These are phyloP conservation scores for Aphanomyces stellatus DNA, from an alignment of 352 stramenopile species.

Conservation along the genomic window DNA sequence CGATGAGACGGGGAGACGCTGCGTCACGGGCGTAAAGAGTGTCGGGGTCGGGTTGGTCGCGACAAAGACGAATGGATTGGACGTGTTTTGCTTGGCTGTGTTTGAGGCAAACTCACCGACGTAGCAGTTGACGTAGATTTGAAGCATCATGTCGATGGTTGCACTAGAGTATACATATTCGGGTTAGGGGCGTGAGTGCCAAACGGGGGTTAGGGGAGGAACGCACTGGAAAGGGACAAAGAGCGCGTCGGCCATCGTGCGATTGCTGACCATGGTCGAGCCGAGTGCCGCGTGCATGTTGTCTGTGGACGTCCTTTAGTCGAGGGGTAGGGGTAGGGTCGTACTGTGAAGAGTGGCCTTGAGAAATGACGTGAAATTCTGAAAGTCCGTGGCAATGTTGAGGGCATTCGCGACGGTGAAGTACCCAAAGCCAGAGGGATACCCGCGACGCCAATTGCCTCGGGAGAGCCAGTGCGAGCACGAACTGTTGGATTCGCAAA, in stretches of 20 bases:
- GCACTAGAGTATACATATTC: not conserved
- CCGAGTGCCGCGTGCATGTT: conserved; percentile 14
- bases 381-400: conserved; percentile 17
- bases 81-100: not conserved
- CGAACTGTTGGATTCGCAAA: conserved; percentile 37
- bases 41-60: not conserved
- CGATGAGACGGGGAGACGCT: not conserved
- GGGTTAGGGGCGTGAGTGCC: not conserved
- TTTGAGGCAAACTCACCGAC: not conserved
- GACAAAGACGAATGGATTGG: not conserved
- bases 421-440: conserved; percentile 57
- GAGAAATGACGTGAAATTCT: conserved; percentile 4
- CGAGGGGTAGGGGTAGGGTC: not conserved
- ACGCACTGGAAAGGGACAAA: conserved; percentile 14
- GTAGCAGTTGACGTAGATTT: conserved; percentile 20
- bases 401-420: conserved; percentile 29
- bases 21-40: not conserved
- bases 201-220: not conserved
- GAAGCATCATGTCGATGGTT: conserved; percentile 11
- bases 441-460: conserved; percentile 31
- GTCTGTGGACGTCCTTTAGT: not conserved
- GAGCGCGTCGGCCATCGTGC: conserved; percentile 7
- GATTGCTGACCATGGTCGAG: not conserved
- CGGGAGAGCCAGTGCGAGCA: conserved; percentile 54
- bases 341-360: conserved; percentile 18